A percentile compares a stretch with the other conserved stretches of the same genome.
phyloP scores from a whole-genome alignment of 352 stramenopile species.

The Phytophthora vignae region DNA sequence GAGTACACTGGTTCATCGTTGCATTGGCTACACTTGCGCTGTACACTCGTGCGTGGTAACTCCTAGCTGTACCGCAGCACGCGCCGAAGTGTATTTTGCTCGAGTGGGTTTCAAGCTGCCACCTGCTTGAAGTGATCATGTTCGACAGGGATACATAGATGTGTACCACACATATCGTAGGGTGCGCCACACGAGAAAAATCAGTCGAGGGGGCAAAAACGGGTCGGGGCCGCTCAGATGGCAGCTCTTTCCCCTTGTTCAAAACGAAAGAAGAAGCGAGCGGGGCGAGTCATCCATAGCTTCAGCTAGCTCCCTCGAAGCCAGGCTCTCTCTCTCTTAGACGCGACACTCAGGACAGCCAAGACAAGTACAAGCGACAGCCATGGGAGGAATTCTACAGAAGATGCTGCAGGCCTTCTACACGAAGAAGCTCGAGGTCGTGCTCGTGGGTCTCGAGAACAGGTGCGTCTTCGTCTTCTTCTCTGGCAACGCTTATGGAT shows the following conservation, averaged over 20 bases:
- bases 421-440: constrained; percentile 97
- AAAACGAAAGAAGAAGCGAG: constrained; percentile 39
- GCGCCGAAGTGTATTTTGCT: no score
- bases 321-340: neutral
- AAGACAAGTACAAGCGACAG: neutral
- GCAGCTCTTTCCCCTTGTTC: constrained; percentile 32
- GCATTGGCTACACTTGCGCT: no score
- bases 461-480: constrained; percentile 55
- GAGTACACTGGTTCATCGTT: no score
- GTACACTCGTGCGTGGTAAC: no score
- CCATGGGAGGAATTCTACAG: constrained; percentile 94
- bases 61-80: no score
- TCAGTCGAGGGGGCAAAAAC: constrained; percentile 16
- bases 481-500: neutral
- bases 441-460: constrained; percentile 98
- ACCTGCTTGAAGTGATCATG: neutral
- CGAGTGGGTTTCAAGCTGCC: no score
- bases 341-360: neutral
- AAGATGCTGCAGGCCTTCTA: constrained; percentile 97
- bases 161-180: neutral
- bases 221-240: constrained; percentile 12
- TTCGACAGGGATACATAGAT: neutral
- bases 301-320: constrained; percentile 4
- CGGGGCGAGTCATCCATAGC: constrained; percentile 25
- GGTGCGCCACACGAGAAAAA: constrained; percentile 15